Evolutionary conservation across 1,284 basidiomycete genomes (phyloP), one percentile per base, ranked within the genome.

Genomic region (Cutaneotrichosporon sp.): DNA sequence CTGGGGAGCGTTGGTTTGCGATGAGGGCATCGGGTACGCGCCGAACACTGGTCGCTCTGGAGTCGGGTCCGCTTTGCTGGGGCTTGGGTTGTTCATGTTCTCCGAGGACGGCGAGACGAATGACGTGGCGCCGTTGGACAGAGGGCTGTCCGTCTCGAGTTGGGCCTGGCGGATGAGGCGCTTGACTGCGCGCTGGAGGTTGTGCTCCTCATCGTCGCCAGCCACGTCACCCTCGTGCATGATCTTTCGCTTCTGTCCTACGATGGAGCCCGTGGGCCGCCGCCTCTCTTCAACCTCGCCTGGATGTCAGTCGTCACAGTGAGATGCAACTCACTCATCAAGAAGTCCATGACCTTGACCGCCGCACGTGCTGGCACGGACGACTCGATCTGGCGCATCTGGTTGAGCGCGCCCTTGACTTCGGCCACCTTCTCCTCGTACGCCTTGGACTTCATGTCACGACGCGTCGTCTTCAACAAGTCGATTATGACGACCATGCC

Each of bases 401-500:
- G 73, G 46, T 74, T 73, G 16, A 80, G 63, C 4, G 77, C 74
- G 3, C 75, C 73, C 53, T 72, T 71, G 38, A 81, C 80, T 61
- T 81, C 80, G 21, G 66, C 63, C 34, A 79, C 75, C 69, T 81
- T 79, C 57, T 73, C 73, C 65, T 77, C 72, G 0, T 74, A 74
- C 21, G 76, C 75, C n/a, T 66, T 65, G 42, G 68, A 72, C 40
- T 76, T 71, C 76, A 81, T 76, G 16, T 78, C 73, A 22, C 69
- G 65, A 31, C 72, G 62, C 9, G 72, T 67, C 7, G 76, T 78
- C 22, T 77, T 73, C 69, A 81, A 69, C 14, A 82, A 70, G 64
- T 82, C 81, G 58, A 79, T 83, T 63, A 81, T 77, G 40, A 81
- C 69, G 22, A 82, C 79, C 52, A 80, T 70, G 13, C 75, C 77